Evolutionary conservation across 2,329 filamentous ascomycete genomes (phyloP), one percentile per base, ranked within the genome.

Genomic region (Sporothrix sp.): DNA sequence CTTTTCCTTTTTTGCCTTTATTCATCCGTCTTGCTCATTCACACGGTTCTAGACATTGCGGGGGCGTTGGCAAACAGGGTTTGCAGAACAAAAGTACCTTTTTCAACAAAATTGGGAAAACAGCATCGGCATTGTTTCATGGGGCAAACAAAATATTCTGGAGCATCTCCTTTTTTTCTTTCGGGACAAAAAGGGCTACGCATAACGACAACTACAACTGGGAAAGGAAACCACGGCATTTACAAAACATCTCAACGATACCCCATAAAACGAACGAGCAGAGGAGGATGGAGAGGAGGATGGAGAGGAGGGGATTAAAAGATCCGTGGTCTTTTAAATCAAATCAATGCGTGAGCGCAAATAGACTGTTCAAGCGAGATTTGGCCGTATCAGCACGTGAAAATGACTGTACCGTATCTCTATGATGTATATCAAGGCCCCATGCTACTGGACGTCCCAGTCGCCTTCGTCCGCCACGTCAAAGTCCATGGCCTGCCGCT

Each of bases 381-480:
- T n/a, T n/a, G n/a, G n/a, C n/a, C n/a, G n/a, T n/a, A n/a, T n/a
- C n/a, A n/a, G n/a, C n/a, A n/a, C n/a, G n/a, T n/a, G n/a, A n/a
- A 6, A 28, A 28, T 28, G 10, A 4, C 2, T 18, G 20, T n/a
- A 8, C 3, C 16, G 36, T 42, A 16, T 27, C n/a, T 7, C 7
- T 27, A 28, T 36, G n/a, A 3, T n/a, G 9, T 28, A 27, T n/a
- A 40, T 39, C 2, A 18, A n/a, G 10, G 13, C 8, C n/a, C 27
- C 14, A 21, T 8, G 18, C 21, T 53, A 54, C 32, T 44, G 36
- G 6, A 61, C 56, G 56, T 62, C 68, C 69, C 73, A 76, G 36
- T 68, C 69, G 45, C 72, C 69, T 37, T 75, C 73, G 39, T 74
- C 74, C 3, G 68, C 74, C 16, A 76, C 71, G 54, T 77, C 74